A percentile compares a stretch with the other conserved stretches of the same genome.
Evolutionary conservation across 768 basidiomycete genomes (phyloP).

Genomic region (Suillus clintonianus): DNA sequence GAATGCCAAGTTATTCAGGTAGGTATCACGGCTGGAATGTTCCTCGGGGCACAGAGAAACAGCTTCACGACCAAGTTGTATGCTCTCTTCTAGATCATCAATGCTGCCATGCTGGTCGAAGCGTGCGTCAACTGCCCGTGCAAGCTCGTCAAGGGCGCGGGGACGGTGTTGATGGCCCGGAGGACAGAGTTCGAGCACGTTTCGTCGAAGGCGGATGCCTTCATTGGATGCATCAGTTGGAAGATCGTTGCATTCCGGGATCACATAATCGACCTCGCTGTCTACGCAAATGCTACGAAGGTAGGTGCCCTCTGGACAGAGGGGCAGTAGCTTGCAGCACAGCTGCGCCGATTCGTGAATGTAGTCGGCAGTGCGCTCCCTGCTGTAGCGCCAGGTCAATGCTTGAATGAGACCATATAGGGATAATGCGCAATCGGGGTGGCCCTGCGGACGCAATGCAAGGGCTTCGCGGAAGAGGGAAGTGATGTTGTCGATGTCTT

Average conservation of each 20-base stretch:
- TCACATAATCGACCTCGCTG: not conserved
- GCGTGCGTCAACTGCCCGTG: not conserved
- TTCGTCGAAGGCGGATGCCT: not conserved
- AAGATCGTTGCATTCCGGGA: not conserved
- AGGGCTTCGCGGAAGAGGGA: slow-evolving; percentile 4
- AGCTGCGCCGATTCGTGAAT: slow-evolving; percentile 11
- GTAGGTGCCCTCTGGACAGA: not conserved
- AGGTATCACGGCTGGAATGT: slow-evolving; percentile 3
- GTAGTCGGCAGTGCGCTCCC: slow-evolving; percentile 7
- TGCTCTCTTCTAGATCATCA: slow-evolving; percentile 10
- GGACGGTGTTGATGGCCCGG: not conserved
- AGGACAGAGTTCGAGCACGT: not conserved
- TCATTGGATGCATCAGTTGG: not conserved
- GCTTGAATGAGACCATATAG: slow-evolving; percentile 14
- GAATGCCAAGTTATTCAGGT: slow-evolving; percentile 11
- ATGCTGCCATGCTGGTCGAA: not conserved
- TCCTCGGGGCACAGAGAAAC: slow-evolving; percentile 11
- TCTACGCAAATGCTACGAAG: not conserved
- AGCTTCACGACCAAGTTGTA: slow-evolving; percentile 1
- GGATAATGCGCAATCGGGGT: slow-evolving; percentile 3
- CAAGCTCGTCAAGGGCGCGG: not conserved
- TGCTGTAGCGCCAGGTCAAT: slow-evolving; percentile 8
- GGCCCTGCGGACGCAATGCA: slow-evolving; percentile 1
- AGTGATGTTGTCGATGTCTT: not conserved
- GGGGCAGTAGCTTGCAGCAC: not conserved